These are phyloP conservation scores for Berkeleyomyces rouxiae DNA, from an alignment of 2,329 filamentous ascomycete genomes.

Conservation along the genomic window DNA sequence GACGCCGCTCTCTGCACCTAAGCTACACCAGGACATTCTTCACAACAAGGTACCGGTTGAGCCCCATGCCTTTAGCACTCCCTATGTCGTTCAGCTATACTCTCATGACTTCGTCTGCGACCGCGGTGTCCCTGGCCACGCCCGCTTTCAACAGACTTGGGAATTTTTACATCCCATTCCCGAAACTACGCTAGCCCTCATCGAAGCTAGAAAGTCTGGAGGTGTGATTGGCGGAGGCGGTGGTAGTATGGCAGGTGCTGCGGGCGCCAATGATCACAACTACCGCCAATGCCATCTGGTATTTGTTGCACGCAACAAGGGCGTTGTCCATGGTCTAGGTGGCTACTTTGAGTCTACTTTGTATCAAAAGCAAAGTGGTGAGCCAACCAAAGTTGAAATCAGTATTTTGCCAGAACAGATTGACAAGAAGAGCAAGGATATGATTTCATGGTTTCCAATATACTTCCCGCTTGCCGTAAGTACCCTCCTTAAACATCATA, in stretches of 20 bases:
- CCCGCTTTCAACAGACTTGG: slow-evolving; percentile 61
- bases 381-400: slow-evolving; percentile 53
- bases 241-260: slow-evolving; percentile 56
- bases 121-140: slow-evolving; percentile 34
- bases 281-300: slow-evolving; percentile 59
- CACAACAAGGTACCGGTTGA: slow-evolving; percentile 41
- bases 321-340: slow-evolving; percentile 76
- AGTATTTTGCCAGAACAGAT: slow-evolving; percentile 88
- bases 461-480: slow-evolving; percentile 88
- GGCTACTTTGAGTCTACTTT: slow-evolving; percentile 97
- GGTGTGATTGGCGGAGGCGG: slow-evolving; percentile 49
- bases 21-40: slow-evolving; percentile 65
- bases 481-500: slow-evolving; percentile 4
- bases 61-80: slow-evolving; percentile 64
- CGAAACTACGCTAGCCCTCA: slow-evolving; percentile 34
- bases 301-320: slow-evolving; percentile 63
- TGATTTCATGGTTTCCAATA: slow-evolving; percentile 99
- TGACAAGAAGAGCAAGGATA: slow-evolving; percentile 81
- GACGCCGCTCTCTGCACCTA: slow-evolving; percentile 79
- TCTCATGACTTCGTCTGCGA: slow-evolving; percentile 74
- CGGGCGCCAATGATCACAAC: slow-evolving; percentile 84
- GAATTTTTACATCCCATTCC: slow-evolving; percentile 65
- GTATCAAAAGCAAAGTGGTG: slow-evolving; percentile 37
- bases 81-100: slow-evolving; percentile 87
- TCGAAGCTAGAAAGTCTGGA: slow-evolving; percentile 43